Percentiles rank a stretch among this genome's conserved stretches.
Conservation (phyloP, 2,329 filamentous ascomycete genomes). For the Purpureocillium takamizusanense region DNA sequence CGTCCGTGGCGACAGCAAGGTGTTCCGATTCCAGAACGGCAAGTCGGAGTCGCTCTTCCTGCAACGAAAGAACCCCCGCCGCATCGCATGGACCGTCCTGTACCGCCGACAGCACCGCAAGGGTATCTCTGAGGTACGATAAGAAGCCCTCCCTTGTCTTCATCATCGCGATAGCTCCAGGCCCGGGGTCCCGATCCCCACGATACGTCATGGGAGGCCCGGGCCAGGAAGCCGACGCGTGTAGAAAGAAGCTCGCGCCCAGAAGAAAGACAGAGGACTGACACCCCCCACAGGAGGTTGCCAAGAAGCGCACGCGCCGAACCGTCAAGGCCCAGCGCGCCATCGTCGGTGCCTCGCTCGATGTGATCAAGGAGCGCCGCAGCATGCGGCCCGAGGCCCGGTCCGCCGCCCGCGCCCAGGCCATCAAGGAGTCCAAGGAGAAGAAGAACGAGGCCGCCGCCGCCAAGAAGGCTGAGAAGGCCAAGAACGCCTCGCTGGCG, state of each 20-base stretch:
- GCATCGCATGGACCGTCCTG: slow-evolving; percentile 96
- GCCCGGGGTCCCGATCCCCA: too few relatives aligned
- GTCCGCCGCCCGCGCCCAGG: slow-evolving; percentile 75
- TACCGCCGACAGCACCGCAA: slow-evolving; percentile 99
- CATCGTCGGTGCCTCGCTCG: slow-evolving; percentile 97
- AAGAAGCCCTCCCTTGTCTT: background rate
- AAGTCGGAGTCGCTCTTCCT: slow-evolving; percentile 99
- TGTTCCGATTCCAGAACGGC: slow-evolving; percentile 99
- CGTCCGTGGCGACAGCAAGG: slow-evolving; percentile 98
- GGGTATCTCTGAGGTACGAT: slow-evolving; percentile 98
- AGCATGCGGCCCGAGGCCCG: slow-evolving; percentile 91
- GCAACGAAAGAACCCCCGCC: slow-evolving; percentile 99
- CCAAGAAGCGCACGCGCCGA: slow-evolving; percentile 98
- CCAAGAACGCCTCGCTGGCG: slow-evolving; percentile 70
- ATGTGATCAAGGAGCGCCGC: slow-evolving; percentile 99
- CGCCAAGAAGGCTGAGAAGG: slow-evolving; percentile 99
- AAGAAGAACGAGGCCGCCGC: slow-evolving; percentile 85
- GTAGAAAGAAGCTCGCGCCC: too few relatives aligned
- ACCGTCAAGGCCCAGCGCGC: slow-evolving; percentile 98
- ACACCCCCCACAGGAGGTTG: slow-evolving; percentile 71
- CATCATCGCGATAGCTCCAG: background rate
- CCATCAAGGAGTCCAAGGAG: slow-evolving; percentile 97
- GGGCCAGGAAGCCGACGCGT: too few relatives aligned
- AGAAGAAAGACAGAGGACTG: slow-evolving; percentile 19
- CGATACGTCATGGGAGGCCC: too few relatives aligned